These are phyloP conservation scores for Plasmodium gonderi DNA, from an alignment of 169 alveolate species.

Conservation along the genomic window DNA sequence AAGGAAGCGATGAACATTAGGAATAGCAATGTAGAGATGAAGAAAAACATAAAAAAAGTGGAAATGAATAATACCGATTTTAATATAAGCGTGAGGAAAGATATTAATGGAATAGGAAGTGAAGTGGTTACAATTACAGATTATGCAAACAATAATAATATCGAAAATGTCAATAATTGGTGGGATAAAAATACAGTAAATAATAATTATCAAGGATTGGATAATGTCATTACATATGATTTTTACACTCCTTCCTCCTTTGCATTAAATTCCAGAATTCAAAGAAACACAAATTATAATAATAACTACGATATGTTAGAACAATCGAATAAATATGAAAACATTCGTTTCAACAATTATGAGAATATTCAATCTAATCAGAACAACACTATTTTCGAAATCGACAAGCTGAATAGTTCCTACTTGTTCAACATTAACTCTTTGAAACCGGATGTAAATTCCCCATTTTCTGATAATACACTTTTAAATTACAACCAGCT, in stretches of 20 bases:
- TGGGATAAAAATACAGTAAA: constrained; percentile 5
- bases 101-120: neutral
- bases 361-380: too few relatives aligned
- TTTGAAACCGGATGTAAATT: neutral
- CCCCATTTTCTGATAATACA: constrained; percentile 3
- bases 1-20: neutral
- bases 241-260: neutral
- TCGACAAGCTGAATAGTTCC: constrained; percentile 28
- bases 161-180: neutral
- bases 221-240: neutral
- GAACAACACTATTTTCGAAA: neutral
- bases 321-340: too few relatives aligned
- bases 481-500: constrained; percentile 25
- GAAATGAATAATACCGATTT: neutral
- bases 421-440: constrained; percentile 21
- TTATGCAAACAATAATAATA: neutral
- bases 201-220: neutral
- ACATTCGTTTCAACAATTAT: too few relatives aligned
- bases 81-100: neutral
- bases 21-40: neutral
- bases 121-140: neutral
- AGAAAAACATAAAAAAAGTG: neutral
- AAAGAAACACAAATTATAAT: too few relatives aligned
- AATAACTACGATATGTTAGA: too few relatives aligned
- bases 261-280: too few relatives aligned